Evolutionary conservation across 768 basidiomycete genomes (phyloP).

Genomic region (Tephrocybe sp.): DNA sequence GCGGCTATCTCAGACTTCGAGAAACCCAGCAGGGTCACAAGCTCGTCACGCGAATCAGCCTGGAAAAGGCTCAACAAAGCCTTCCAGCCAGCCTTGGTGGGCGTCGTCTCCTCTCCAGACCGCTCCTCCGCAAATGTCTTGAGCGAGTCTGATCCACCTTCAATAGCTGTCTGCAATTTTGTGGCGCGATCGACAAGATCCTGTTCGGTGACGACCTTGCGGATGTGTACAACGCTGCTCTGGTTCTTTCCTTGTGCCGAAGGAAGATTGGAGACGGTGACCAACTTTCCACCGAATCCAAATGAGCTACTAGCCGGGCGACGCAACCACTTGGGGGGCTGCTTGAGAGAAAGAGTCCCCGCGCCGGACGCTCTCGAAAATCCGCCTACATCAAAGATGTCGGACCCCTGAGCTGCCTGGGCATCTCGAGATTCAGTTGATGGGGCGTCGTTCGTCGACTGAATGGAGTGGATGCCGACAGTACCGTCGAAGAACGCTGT

Average conservation of each 20-base stretch:
- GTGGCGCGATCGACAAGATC: conserved; percentile 73
- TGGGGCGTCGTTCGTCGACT: conserved; percentile 71
- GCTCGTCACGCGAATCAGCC: conserved; percentile 85
- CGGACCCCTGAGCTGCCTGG: conserved; percentile 58
- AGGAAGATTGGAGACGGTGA: conserved; percentile 77
- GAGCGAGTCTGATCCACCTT: conserved; percentile 46
- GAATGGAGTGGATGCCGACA: conserved; percentile 89
- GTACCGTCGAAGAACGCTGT: conserved; percentile 96
- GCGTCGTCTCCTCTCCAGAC: conserved; percentile 30
- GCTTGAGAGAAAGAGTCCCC: conserved; percentile 78
- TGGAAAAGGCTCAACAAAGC: conserved; percentile 87
- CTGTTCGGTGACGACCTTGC: conserved; percentile 75
- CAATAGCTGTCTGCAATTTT: conserved; percentile 62
- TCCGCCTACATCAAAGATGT: conserved; percentile 74
- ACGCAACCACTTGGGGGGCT: conserved; percentile 96
- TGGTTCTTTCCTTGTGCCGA: conserved; percentile 77
- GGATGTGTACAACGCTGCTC: conserved; percentile 77
- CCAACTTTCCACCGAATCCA: conserved; percentile 89
- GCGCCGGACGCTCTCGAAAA: conserved; percentile 49
- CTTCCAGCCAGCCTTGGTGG: conserved; percentile 71
- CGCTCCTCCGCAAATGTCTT: conserved; percentile 70
- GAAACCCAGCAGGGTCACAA: conserved; percentile 89
- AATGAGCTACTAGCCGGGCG: conserved; percentile 81
- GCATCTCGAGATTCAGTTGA: conserved; percentile 36
- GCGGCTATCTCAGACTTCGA: conserved; percentile 82